phyloP scores from a whole-genome alignment of 2,329 filamentous ascomycete genomes.

The Penicillium crustosum region DNA sequence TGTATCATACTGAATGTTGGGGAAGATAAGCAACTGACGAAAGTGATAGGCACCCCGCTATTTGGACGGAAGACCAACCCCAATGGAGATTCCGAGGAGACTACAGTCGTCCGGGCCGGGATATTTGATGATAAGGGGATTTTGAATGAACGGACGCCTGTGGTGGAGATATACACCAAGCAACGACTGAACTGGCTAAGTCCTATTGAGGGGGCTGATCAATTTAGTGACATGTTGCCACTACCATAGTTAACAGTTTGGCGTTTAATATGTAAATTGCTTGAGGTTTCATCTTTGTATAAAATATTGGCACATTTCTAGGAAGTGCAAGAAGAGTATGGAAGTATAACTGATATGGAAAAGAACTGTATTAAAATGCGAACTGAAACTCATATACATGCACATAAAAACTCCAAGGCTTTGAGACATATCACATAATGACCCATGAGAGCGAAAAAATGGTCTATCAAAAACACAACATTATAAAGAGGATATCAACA shows the following conservation, averaged over 20 bases:
- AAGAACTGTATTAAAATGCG: constrained; percentile 8
- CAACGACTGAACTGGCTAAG: constrained; percentile 27
- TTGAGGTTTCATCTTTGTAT: not conserved
- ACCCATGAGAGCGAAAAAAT: constrained; percentile 12
- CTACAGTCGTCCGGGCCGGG: constrained; percentile 36
- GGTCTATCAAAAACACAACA: constrained; percentile 23
- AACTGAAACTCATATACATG: constrained; percentile 23
- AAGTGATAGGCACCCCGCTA: constrained; percentile 27
- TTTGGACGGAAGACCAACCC: constrained; percentile 27
- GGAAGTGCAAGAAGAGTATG: not conserved
- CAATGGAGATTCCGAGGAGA: constrained; percentile 22
- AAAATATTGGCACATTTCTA: not conserved
- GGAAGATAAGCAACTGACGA: constrained; percentile 7
- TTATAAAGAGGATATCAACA: constrained; percentile 23
- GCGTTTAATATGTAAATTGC: not conserved
- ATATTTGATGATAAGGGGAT: constrained; percentile 35
- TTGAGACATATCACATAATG: constrained; percentile 28
- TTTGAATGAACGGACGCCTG: constrained; percentile 31
- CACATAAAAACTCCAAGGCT: constrained; percentile 23
- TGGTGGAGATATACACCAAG: constrained; percentile 33
- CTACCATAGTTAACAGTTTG: not conserved
- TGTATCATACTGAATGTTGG: constrained; percentile 7
- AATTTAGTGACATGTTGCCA: constrained; percentile 29
- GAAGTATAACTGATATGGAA: not conserved
- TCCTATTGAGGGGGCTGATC: constrained; percentile 27